Conservation (phyloP, 331 rosid genomes). For the Ulmus americana region DNA sequence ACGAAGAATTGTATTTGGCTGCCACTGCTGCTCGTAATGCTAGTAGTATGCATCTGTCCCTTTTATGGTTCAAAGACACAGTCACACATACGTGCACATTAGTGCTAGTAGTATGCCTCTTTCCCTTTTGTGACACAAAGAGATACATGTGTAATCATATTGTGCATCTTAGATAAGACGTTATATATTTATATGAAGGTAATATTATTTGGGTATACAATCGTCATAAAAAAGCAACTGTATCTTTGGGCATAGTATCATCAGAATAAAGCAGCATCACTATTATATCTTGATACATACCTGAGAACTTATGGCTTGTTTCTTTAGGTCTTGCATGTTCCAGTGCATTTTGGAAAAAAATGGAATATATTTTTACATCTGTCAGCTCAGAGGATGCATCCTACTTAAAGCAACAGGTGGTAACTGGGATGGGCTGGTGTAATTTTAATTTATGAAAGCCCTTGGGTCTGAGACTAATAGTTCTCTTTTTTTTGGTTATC, state of each 20-base stretch:
- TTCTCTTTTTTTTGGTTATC: slow-evolving; percentile 13
- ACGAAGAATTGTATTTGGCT: slow-evolving; percentile 60
- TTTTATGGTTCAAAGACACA: not conserved
- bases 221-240: too few species aligned
- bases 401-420: slow-evolving; percentile 73
- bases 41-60: slow-evolving; percentile 55
- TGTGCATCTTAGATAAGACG: too few species aligned
- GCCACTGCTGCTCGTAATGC: slow-evolving; percentile 63
- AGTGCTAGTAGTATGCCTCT: too few species aligned
- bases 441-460: slow-evolving; percentile 11
- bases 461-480: slow-evolving; percentile 15
- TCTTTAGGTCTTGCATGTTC: slow-evolving; percentile 62
- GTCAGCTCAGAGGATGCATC: slow-evolving; percentile 57
- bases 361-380: slow-evolving; percentile 61
- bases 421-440: slow-evolving; percentile 22
- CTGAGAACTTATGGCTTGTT: slow-evolving; percentile 28
- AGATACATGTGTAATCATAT: too few species aligned
- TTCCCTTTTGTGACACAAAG: too few species aligned
- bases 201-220: too few species aligned
- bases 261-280: slow-evolving; percentile 13
- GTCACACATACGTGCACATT: not conserved
- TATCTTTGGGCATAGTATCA: not conserved
- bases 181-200: too few species aligned
- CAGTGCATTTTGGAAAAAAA: slow-evolving; percentile 67
- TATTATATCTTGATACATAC: slow-evolving; percentile 11